Evolutionary conservation across 495 filamentous ascomycete species (phyloP), one percentile per base, ranked within the genome.

Genomic region (Penicillium longicatenatum): DNA sequence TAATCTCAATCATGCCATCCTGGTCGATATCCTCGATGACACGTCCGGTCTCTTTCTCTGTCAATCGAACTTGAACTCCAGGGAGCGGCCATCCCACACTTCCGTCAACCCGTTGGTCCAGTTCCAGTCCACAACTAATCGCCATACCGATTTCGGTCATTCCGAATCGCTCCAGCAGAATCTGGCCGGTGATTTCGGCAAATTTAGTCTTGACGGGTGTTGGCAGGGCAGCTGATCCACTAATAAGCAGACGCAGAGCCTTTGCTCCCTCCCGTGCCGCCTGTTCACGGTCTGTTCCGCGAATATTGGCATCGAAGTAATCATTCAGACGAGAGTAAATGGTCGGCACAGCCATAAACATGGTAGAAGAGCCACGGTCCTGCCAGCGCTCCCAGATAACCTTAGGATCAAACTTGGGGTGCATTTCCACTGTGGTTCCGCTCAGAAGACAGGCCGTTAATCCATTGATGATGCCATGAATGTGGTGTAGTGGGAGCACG

Each of bases 61-160:
- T 72, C 45, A 79, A 49, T 8, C 75, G 75, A 9, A 78, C 75
- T 42, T 74, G 61, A 7, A 79, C 75, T 1, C 75, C 76, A 6
- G 76, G 76, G 20, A 79, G 60, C 1, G 76, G 70, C 75, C 75
- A 77, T n/a, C 76, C 76, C 12, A 79, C 76, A 50, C 76, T 77
- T 10, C 76, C 76, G 56, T 77, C 75, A 31, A 75, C 68, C 10
- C 76, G 73, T 37, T 68, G 63, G 19, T 67, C 61, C 11, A 68
- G 45, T 11, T 73, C 71, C 20, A 77, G 58, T 17, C 75, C 75
- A 45, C 75, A 79, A 52, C 75, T 79, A 17, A 79, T 50, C n/a
- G 66, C 75, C 75, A 79, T 79, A 6, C 75, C 75, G 24, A 78
- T 76, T 60, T 79, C 76, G 1, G 76, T 79, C 76, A 79, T 79